Conservation (phyloP, 306 rosid species). For the Clitoria ternatea region DNA sequence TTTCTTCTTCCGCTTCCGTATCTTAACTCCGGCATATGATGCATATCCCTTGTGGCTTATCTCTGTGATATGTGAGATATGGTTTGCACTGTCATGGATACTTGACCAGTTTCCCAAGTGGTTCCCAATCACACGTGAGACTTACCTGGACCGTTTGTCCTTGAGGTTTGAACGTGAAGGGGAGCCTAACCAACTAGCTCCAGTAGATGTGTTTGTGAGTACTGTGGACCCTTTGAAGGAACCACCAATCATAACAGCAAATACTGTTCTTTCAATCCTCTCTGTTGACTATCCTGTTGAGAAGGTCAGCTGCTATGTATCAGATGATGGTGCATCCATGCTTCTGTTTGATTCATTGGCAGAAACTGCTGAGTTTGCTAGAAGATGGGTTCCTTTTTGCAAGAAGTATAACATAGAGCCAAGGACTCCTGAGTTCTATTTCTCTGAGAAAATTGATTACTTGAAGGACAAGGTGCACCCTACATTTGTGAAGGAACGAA, state of each 20-base stretch:
- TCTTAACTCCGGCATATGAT: constrained; percentile 39
- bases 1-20: constrained; percentile 47
- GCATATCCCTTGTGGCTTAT: no score
- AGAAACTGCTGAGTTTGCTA: constrained; percentile 93
- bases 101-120: no score
- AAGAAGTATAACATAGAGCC: constrained; percentile 78
- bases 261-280: constrained; percentile 84
- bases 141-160: constrained; percentile 30
- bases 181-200: constrained; percentile 33
- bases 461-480: constrained; percentile 74
- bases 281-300: constrained; percentile 89
- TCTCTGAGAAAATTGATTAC: constrained; percentile 69
- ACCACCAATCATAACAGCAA: constrained; percentile 88
- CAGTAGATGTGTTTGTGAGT: constrained; percentile 73
- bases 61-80: no score
- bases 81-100: no score
- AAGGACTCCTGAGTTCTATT: constrained; percentile 82
- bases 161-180: constrained; percentile 46
- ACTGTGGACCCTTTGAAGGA: constrained; percentile 94
- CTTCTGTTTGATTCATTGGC: constrained; percentile 83
- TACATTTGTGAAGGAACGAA: constrained; percentile 83
- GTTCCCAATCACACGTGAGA: no score
- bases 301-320: constrained; percentile 74
- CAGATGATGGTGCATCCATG: constrained; percentile 91
- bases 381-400: constrained; percentile 92